Base-by-base conservation (phyloP, 371 early-diverging fungal genomes). In the Mucor irregularis region DNA sequence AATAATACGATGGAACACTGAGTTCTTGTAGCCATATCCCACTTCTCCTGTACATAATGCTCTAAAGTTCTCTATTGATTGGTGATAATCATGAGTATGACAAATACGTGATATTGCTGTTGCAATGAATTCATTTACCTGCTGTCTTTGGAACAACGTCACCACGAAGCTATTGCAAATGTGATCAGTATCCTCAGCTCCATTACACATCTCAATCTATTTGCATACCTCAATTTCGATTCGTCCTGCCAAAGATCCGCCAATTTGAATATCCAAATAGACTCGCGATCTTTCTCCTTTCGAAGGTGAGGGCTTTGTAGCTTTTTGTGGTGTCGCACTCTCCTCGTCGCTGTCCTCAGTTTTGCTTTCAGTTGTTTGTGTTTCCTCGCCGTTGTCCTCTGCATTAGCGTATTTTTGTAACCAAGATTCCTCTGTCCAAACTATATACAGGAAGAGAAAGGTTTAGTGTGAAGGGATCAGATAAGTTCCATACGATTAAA, bases 1-100 rank as follows among this genome's bases (percentile, higher is more conserved):
- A 62, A 94, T 94, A 49, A 95, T 81, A 53, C 96, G 82, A 79
- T 96, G 98, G 82, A 97, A 96, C 8, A 63, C 62, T 54, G 86
- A 85, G 58, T 84, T 88, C 64, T 91, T 90, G 79, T 91, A 98
- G 14, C 94, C 94, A 78, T 64, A 84, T 51, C 80, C 92, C 19
- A 43, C 53, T 49, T 69, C 69, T n/a, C 71, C 71, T 16, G 71
- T 70, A 61, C 71, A 70, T 35, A 70, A 52, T 25, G 61, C 63
- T 45, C 71, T 53, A 33, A 70, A 70, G 49, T 70, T 70, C 40
- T 70, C 71, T 67, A 26, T 24, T 6, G 0, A 28, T n/a, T 84
- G n/a, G n/a, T n/a, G n/a, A n/a, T n/a, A n/a, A n/a, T n/a, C n/a
- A n/a, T n/a, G n/a, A n/a, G n/a, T n/a, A n/a, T n/a, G n/a, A n/a